Base-by-base conservation (phyloP, 139 green algal species). In the Chlamydomonas sp. region DNA sequence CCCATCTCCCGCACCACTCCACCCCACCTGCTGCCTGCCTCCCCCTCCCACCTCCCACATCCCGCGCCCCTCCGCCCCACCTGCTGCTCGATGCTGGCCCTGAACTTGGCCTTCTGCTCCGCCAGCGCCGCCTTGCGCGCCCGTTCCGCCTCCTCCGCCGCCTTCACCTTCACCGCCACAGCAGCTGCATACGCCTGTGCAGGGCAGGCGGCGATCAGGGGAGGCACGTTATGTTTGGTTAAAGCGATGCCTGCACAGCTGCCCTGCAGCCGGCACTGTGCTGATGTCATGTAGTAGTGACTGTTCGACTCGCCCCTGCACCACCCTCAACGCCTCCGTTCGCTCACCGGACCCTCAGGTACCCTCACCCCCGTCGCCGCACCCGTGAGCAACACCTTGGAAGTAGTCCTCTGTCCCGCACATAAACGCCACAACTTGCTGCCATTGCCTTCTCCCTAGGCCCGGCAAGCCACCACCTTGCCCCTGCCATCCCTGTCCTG, bases 181-280 rank as follows among this genome's bases (percentile, higher is more conserved):
- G 57, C 71, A 57, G 75, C 75, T 2, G 84, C 84, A 75, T 83
- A 83, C 12, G 63, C 84, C 84, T 88, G 63, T 1, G 69, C 68
- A 4, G 66, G 14, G 64, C 16, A 7, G 63, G n/a, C 2, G 14
- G 79, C 14, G 71, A 10, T 10, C 9, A 10, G 12, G 10, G 64
- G 64, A 17, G 9, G 9, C 64, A 69, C 64, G 12, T 17, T 69
- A 10, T 17, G 58, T 2, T 18, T 57, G 2, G 76, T 12, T 14
- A 61, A 12, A 15, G 78, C 79, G 79, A n/a, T 61, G 12, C 14
- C 49, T 20, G 61, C 1, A 69, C 60, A 12, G 9, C 61, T 5
- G 20, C 1, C 1, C 20, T 8, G 60, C 60, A 69, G 17, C 60
- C 49, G 18, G 20, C 4, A 14, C 1, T 60, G 18, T 49, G 31